Base-by-base conservation (phyloP, 176 grass and related monocot genomes). In the Tillandsia fasciculata region DNA sequence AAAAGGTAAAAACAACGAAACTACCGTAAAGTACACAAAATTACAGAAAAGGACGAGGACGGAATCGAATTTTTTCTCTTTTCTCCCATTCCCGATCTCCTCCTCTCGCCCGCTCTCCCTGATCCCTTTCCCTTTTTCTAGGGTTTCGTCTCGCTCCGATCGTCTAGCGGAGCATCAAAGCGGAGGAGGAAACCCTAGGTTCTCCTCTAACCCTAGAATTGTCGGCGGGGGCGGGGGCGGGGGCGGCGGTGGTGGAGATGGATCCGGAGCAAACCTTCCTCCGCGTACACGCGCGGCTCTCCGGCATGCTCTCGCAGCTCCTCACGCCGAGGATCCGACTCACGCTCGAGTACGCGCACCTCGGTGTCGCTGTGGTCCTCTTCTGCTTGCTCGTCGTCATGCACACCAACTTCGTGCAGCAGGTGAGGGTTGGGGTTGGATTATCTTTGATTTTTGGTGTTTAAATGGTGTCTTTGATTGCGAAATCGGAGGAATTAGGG, bases 131-230 rank as follows among this genome's bases (percentile, higher is more conserved):
- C 33, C 33, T 42, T 5, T 7, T 42, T 42, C 33, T 42, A 42
- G 33, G 33, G 33, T 42, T 42, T 42, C 33, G 7, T 42, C 4
- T 42, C 33, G 33, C 33, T 42, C 33, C 33, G 33, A 42, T 42
- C 33, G 7, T 42, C 33, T 42, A 5, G 33, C 7, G 33, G 33
- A 42, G 33, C 33, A 42, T 42, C 33, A 42, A 42, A 42, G 33
- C 33, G 33, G 67, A 91, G 73, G 56, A 88, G 88, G 77, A 42
- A 42, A 42, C 33, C 48, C 82, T 49, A 86, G 86, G 78, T 96
- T 96, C 82, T 81, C 33, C 33, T 42, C 4, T 89, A 64, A 96
- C 83, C 74, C 88, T 68, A 78, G 91, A 70, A 54, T 91, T 88
- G 14, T 1, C 83, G 83, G 42, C 84, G 76, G 1, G 84, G 71